Conservation (phyloP, 2,329 filamentous ascomycete genomes). For the Zalaria sp. region DNA sequence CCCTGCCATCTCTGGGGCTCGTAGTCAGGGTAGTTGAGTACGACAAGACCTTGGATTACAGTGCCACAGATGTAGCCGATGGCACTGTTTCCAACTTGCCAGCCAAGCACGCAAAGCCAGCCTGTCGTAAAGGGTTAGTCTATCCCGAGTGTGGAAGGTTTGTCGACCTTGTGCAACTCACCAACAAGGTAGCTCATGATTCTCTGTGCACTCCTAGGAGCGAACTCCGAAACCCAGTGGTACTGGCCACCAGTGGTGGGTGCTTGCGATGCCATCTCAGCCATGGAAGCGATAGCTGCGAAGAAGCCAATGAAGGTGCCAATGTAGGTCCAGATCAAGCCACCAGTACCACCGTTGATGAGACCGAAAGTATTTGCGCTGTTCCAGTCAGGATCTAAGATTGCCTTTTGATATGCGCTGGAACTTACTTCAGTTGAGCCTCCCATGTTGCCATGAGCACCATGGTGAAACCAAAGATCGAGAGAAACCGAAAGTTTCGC, state of each 20-base stretch:
- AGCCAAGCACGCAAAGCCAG: conserved; percentile 5
- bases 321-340: conserved; percentile 20
- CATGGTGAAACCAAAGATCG: conserved; percentile 4
- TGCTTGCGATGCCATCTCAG: conserved; percentile 21
- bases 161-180: conserved; percentile 2
- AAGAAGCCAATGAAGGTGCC: conserved; percentile 18
- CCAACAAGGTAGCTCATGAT: conserved; percentile 30
- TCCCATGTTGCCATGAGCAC: background rate
- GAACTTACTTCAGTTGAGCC: background rate
- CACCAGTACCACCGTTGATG: conserved; percentile 19
- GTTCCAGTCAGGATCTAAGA: too few relatives aligned
- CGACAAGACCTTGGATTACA: conserved; percentile 13
- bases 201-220: conserved; percentile 21
- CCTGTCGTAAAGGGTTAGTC: background rate
- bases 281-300: conserved; percentile 17
- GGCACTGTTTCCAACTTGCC: conserved; percentile 1
- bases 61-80: conserved; percentile 8
- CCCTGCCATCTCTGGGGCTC: conserved; percentile 24
- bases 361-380: conserved; percentile 4
- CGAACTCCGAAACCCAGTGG: conserved; percentile 13
- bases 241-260: conserved; percentile 23
- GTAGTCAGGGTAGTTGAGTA: conserved; percentile 23
- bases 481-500: conserved; percentile 6
- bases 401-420: too few relatives aligned
- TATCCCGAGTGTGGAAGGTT: too few relatives aligned